Evolutionary conservation across 495 filamentous ascomycete species (phyloP), one percentile per base, ranked within the genome.

Genomic region (Xylaria bambusicola): DNA sequence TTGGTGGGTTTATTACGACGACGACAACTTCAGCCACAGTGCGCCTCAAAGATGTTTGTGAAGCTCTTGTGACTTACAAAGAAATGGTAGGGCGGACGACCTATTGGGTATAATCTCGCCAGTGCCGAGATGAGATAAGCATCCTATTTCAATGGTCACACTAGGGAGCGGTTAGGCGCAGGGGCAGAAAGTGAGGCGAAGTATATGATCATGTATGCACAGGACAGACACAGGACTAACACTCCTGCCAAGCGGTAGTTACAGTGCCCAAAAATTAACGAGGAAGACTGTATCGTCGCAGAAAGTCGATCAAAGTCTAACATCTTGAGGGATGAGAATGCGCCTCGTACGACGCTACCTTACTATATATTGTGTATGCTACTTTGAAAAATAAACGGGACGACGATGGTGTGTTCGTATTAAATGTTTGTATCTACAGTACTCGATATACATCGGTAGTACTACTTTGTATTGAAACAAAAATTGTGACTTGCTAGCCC

Each of bases 71-170:
- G 26, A 54, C 38, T 44, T 54, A 33, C 52, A 44, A 42, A 21
- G 3, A 13, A 17, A 42, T n/a, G n/a, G 9, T 18, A 33, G 50
- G 35, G 35, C 18, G 35, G 50, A 27, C 35, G 50, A 35, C 27
- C 50, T 15, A 26, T 27, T 40, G 33, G 35, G 50, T 21, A 41
- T 15, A 18, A 54, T 44, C 38, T 31, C 52, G 24, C 26, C 24
- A 54, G 52, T 54, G 23, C 38, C 52, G 52, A 54, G 26, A 54
- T 54, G 52, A 54, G 52, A 54, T 54, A 54, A 54, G 52, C 52
- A 54, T 42, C 36, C 52, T 54, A 44, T 54, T 44, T 44, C 52
- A 33, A 33, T 54, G 20, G 36, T 33, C 51, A 18, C 10, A 33
- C 29, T 33, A 33, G 50, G 26, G 23, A 17, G 52, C 52, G 38